A percentile compares a stretch with the other conserved stretches of the same genome.
These are phyloP conservation scores for Globisporangium cederbergense DNA, from an alignment of 352 stramenopile species.

Conservation along the genomic window DNA sequence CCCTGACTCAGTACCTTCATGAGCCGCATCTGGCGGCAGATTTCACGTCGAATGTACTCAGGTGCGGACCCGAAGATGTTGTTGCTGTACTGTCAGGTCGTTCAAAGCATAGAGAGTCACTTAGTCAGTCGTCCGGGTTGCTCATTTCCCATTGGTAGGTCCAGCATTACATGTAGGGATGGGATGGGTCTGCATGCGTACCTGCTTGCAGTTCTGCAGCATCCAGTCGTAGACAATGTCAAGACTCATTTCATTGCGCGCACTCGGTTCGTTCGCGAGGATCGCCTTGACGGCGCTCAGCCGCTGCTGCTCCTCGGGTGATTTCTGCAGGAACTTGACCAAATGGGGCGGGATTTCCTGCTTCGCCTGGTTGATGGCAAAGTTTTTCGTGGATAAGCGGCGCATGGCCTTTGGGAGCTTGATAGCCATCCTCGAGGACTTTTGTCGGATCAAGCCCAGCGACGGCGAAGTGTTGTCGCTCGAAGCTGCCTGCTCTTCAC, in stretches of 20 bases:
- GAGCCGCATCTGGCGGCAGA: conserved; percentile 73
- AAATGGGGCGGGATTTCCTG: conserved; percentile 44
- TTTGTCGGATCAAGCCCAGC: conserved; percentile 14
- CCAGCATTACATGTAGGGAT: too few species aligned
- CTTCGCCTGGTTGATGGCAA: conserved; percentile 12
- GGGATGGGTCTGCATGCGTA: too few species aligned
- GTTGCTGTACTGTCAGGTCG: conserved; percentile 51
- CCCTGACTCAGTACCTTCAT: conserved; percentile 50
- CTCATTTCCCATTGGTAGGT: background rate
- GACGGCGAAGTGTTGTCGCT: background rate
- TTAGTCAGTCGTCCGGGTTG: background rate
- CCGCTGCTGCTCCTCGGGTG: conserved; percentile 43
- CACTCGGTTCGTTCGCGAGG: conserved; percentile 42
- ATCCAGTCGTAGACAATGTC: conserved; percentile 78
- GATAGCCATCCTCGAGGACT: conserved; percentile 18
- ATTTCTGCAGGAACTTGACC: conserved; percentile 55
- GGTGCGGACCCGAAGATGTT: conserved; percentile 75
- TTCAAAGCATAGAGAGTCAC: background rate
- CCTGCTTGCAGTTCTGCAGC: conserved; percentile 72
- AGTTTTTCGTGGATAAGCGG: background rate
- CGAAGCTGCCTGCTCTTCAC: background rate
- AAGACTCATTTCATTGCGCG: conserved; percentile 62
- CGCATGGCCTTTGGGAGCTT: conserved; percentile 5
- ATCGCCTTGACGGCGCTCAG: conserved; percentile 54
- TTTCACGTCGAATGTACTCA: conserved; percentile 76